Evolutionary conservation across 768 basidiomycete species (phyloP).

Genomic region (Boletus patriciae): DNA sequence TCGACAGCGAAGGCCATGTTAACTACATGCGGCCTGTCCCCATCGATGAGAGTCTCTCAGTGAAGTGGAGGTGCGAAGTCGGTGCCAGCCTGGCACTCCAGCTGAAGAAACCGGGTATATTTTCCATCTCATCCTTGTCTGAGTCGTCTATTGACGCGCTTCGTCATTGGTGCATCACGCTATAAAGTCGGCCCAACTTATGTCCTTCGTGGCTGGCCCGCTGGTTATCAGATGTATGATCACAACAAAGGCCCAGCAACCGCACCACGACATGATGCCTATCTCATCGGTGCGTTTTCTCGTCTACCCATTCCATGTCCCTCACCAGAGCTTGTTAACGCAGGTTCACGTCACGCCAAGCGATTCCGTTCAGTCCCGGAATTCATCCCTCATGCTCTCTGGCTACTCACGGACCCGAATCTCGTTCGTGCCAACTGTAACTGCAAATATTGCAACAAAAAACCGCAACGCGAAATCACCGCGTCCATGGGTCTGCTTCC

Average conservation of each 20-base stretch:
- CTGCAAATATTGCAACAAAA: constrained; percentile 78
- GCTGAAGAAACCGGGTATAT: constrained; percentile 52
- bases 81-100: constrained; percentile 43
- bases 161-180: neutral
- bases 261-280: constrained; percentile 69
- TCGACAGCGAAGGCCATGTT: constrained; percentile 63
- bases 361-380: constrained; percentile 83
- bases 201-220: constrained; percentile 64
- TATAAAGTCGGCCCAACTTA: constrained; percentile 46
- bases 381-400: constrained; percentile 80
- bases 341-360: constrained; percentile 43
- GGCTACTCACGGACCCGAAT: constrained; percentile 62
- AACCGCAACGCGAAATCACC: constrained; percentile 69
- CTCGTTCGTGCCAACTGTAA: constrained; percentile 52
- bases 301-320: neutral
- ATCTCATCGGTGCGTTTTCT: constrained; percentile 64
- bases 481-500: constrained; percentile 50
- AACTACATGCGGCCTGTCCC: constrained; percentile 65
- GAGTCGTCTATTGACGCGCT: neutral
- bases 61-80: constrained; percentile 58
- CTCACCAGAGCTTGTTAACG: neutral
- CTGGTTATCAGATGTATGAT: constrained; percentile 68
- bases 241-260: constrained; percentile 64
- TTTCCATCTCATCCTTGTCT: neutral
- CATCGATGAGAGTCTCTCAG: constrained; percentile 48